These are phyloP conservation scores for Fusarium graminum DNA, from an alignment of 2,329 filamentous ascomycete genomes.

Conservation along the genomic window DNA sequence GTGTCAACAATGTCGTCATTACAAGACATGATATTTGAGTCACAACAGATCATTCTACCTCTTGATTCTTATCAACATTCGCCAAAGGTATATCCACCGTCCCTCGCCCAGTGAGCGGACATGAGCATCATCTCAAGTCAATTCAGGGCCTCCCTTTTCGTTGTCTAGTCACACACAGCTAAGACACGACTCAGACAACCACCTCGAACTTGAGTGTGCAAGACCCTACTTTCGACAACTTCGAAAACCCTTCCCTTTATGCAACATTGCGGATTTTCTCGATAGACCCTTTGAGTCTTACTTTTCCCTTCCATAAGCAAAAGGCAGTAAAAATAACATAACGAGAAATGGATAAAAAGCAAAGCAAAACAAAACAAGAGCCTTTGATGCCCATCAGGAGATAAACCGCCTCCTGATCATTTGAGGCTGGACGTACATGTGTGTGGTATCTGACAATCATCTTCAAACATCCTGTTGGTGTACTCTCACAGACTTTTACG, in stretches of 20 bases:
- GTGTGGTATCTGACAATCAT: constrained; percentile 48
- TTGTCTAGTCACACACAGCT: constrained; percentile 9
- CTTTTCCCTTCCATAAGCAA: constrained; percentile 2
- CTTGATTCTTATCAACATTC: constrained; percentile 20
- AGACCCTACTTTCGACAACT: background rate
- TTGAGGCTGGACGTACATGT: constrained; percentile 35
- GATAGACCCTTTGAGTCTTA: constrained; percentile 2
- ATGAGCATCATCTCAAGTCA: background rate
- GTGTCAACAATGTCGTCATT: background rate
- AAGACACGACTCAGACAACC: constrained; percentile 15
- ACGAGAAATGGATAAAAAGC: constrained; percentile 18
- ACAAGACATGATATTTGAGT: background rate
- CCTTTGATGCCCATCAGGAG: constrained; percentile 13
- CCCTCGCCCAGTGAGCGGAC: constrained; percentile 1
- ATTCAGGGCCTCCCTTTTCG: constrained; percentile 1
- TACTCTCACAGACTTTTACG: constrained; percentile 32
- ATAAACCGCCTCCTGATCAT: background rate
- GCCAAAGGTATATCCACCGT: constrained; percentile 35
- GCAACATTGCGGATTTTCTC: constrained; percentile 7
- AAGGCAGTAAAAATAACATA: constrained; percentile 24
- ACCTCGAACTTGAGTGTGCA: background rate
- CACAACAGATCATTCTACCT: constrained; percentile 6
- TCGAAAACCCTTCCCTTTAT: constrained; percentile 1
- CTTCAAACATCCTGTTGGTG: constrained; percentile 29
- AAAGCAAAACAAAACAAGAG: constrained; percentile 14